phyloP scores from a whole-genome alignment of 2,329 filamentous ascomycete genomes.

The Penicillium sp. region DNA sequence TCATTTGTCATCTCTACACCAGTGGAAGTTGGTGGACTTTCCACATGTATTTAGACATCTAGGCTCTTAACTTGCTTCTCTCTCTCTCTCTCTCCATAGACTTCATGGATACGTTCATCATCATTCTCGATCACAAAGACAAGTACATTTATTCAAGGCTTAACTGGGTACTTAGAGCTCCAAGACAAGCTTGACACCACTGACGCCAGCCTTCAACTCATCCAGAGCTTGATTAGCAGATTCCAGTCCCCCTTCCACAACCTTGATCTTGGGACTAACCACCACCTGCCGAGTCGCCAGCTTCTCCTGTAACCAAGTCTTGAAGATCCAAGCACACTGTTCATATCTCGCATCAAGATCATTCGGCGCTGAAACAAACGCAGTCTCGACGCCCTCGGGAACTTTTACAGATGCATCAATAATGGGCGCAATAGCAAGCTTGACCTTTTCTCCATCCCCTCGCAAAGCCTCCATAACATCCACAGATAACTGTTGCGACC shows the following conservation, averaged over 20 bases:
- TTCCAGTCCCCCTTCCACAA: constrained; percentile 16
- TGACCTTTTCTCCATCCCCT: background rate
- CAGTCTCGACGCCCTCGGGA: constrained; percentile 6
- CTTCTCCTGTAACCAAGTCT: constrained; percentile 16
- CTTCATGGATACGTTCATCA: background rate
- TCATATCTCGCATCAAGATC: constrained; percentile 7
- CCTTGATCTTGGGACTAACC: constrained; percentile 19
- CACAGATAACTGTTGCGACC: constrained; percentile 6
- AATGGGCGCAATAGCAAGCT: constrained; percentile 10
- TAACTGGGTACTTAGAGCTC: background rate
- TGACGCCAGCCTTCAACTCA: constrained; percentile 21
- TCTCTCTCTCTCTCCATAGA: background rate
- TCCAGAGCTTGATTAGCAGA: constrained; percentile 20
- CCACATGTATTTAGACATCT: background rate
- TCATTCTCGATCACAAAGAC: background rate
- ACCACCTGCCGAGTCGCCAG: constrained; percentile 16
- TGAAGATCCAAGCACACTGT: constrained; percentile 12
- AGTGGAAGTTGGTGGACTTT: background rate
- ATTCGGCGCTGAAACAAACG: constrained; percentile 11
- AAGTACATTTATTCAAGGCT: background rate
- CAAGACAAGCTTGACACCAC: constrained; percentile 23
- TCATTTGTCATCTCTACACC: background rate
- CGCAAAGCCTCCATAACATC: constrained; percentile 5
- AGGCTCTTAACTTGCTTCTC: background rate
- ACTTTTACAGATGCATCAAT: constrained; percentile 4